Base-by-base conservation (phyloP, 305 asterid species). In the Nicotiana rustica region DNA sequence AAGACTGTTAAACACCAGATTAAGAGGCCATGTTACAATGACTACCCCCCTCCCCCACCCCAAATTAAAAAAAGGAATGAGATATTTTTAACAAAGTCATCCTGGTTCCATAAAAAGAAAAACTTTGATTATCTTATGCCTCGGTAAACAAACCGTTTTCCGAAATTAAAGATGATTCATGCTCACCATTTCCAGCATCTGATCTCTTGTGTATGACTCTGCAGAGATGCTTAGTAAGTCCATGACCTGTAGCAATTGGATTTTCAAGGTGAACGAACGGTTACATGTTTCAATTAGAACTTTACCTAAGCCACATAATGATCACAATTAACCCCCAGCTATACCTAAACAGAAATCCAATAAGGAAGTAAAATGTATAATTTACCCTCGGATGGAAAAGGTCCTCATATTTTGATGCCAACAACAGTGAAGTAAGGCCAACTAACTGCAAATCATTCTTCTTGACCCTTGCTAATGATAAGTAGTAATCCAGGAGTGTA, bases 381-480 rank as follows among this genome's bases (percentile, higher is more conserved):
- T 66, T 86, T 93, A 96, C 98, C 94, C 91, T 91, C 14, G 98
- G 99, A 86, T 93, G 98, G 96, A 97, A 94, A 84, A 92, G 93
- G 88, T 94, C 99, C 84, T 96, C 99, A 85, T 96, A 96, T 84
- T 96, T 96, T 47, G 99, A 96, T 55, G 99, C 99, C 89, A 96
- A 89, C 60, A 96, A 85, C 71, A 96, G 97, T 86, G 98, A 91
- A 84, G 99, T 93, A 83, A 96, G 97, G 81, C 98, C 99, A 86
- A 92, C 97, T 88, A 94, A 88, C 89, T 96, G 99, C 94, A 94
- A 86, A 85, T 96, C 97, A 64, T 86, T 91, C 85, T 90, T 94
- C 92, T 85, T 91, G 85, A 94, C 91, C 87, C 80, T 81, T 85
- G 86, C 96, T 33, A 87, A 87, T 87, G 97, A 91, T 73, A 96